These are phyloP conservation scores for Solioccasus polychromus DNA, from an alignment of 768 basidiomycete species.

Conservation along the genomic window DNA sequence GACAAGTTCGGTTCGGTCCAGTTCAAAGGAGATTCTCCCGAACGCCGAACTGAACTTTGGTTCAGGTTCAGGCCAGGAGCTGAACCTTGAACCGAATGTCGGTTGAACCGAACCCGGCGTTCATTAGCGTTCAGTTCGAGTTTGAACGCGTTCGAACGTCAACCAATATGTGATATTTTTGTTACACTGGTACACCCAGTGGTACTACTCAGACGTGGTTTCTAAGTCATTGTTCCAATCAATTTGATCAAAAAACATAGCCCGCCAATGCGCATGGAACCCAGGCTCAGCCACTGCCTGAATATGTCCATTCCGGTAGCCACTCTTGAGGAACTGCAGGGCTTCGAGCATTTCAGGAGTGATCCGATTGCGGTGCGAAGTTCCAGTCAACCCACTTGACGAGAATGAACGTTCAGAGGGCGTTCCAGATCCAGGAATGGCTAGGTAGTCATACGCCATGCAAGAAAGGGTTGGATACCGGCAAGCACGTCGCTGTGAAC, in stretches of 20 bases:
- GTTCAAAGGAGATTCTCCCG: too few species aligned
- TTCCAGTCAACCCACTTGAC: conserved; percentile 25
- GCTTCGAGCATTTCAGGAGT: conserved; percentile 23
- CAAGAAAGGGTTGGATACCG: too few species aligned
- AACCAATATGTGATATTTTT: neutral
- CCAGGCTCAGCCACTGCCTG: conserved; percentile 14
- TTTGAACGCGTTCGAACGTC: neutral
- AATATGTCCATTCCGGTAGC: conserved; percentile 28
- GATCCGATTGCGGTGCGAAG: conserved; percentile 17
- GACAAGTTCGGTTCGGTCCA: too few species aligned
- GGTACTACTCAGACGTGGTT: neutral
- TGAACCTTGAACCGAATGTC: conserved; percentile 13
- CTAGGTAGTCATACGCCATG: conserved; percentile 3
- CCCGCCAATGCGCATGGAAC: neutral
- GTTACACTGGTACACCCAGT: neutral
- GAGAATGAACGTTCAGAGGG: conserved; percentile 29
- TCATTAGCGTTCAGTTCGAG: neutral
- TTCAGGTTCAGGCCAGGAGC: conserved; percentile 4
- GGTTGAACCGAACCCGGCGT: neutral
- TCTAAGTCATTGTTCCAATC: neutral
- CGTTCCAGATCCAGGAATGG: conserved; percentile 25
- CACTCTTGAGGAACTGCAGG: conserved; percentile 31
- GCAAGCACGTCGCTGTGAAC: too few species aligned
- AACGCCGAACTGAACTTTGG: neutral
- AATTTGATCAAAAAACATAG: neutral